These are phyloP conservation scores for Moelleriella libera DNA, from an alignment of 2,329 filamentous ascomycete genomes.

Conservation along the genomic window DNA sequence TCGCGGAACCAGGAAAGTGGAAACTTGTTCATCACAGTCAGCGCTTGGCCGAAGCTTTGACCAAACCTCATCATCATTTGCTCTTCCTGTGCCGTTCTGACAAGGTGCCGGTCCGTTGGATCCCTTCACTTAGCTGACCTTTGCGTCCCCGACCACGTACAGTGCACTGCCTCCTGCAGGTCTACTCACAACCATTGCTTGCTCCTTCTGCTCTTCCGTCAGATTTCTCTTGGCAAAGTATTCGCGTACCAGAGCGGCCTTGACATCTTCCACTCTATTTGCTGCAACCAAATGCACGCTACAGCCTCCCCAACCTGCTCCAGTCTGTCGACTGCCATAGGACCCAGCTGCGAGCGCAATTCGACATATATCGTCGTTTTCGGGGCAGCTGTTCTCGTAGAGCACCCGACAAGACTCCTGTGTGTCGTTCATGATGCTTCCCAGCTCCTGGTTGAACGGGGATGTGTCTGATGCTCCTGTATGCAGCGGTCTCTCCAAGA, in stretches of 20 bases:
- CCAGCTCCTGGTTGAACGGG: constrained; percentile 53
- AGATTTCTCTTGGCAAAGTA: constrained; percentile 63
- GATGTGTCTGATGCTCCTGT: constrained; percentile 34
- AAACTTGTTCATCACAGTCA: too few species aligned
- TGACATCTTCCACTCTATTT: constrained; percentile 66
- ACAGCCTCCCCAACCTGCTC: constrained; percentile 94
- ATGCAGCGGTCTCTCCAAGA: constrained; percentile 45
- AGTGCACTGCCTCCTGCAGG: constrained; percentile 62
- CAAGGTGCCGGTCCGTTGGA: neutral
- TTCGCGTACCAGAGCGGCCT: constrained; percentile 59
- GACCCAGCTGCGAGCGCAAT: constrained; percentile 68
- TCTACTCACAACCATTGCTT: constrained; percentile 78
- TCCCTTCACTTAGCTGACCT: constrained; percentile 5
- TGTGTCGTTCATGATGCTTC: constrained; percentile 75
- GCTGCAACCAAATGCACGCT: constrained; percentile 84
- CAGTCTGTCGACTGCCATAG: constrained; percentile 76
- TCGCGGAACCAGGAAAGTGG: too few species aligned
- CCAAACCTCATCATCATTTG: neutral
- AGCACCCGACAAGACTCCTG: constrained; percentile 75
- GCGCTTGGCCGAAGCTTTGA: too few species aligned
- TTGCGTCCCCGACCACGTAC: constrained; percentile 23
- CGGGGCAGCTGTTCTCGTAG: constrained; percentile 85
- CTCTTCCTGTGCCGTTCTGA: neutral
- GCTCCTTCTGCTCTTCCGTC: constrained; percentile 57
- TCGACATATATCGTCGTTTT: constrained; percentile 78